Evolutionary conservation across 2,329 filamentous ascomycete species (phyloP), one percentile per base, ranked within the genome.

Genomic region (Hypomyces rosellus): DNA sequence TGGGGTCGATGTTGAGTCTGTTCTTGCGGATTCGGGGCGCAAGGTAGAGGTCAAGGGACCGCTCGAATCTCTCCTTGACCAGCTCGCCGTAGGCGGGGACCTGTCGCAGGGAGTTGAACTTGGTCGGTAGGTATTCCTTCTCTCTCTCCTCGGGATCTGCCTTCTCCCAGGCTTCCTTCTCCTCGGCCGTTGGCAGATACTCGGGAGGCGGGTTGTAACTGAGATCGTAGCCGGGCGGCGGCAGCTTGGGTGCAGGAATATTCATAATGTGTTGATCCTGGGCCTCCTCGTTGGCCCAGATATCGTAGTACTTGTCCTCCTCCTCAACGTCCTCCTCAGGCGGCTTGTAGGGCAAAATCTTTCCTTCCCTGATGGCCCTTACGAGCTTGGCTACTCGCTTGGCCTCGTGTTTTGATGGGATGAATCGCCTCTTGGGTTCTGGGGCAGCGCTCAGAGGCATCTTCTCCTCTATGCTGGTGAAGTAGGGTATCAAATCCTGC

Each of bases 321-420:
- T 87, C 76, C 50, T 88, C 83, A 59, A 89, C 70, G 40, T 69
- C 73, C 56, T 80, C 87, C 61, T 83, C 77, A 0, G 84, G 83
- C 4, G 89, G 82, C 65, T 85, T 89, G 73, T 95, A 95, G 4
- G 95, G 95, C 62, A 95, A 74, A 58, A 99, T 97, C 45, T 90
- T 84, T 34, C 95, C 93, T 69, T 97, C 92, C 57, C 87, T 84
- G 59, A 99, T 99, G 36, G 93, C 93, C 63, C 88, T 89, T 48
- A 97, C 93, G 62, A 99, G 84, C 74, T 99, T 97, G 82, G 96
- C 96, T 46, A 99, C 82, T 51, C 91, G 83, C 75, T 96, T 96
- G 33, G 89, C 87, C 70, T 99, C 93, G 68, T 99, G 89, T 70
- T 96, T 97, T 43, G 92, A 97, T 6, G 95, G 93, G 9, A 99